Conservation (phyloP, 176 grass and related monocot species). For the Elaeis guineensis region DNA sequence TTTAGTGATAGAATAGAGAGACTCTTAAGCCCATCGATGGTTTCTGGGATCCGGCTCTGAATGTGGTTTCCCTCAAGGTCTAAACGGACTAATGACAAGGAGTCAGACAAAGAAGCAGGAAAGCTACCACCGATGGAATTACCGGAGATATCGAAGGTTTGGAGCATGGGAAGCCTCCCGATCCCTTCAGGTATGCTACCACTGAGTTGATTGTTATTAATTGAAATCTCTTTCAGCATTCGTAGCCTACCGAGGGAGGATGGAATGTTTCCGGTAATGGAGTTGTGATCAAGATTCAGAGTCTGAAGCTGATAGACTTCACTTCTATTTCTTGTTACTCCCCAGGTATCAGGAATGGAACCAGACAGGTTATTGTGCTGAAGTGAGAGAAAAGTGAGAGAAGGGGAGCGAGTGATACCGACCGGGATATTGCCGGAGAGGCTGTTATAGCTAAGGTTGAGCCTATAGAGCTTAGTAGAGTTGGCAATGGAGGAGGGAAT, state of each 20-base stretch:
- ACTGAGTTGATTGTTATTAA: slow-evolving; percentile 38
- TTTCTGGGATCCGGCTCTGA: slow-evolving; percentile 28
- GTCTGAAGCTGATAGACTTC: slow-evolving; percentile 26
- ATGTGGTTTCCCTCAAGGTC: slow-evolving; percentile 32
- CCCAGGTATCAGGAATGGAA: slow-evolving; percentile 37
- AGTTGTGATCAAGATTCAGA: slow-evolving; percentile 35
- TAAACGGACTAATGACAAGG: slow-evolving; percentile 26
- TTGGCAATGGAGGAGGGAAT: slow-evolving; percentile 45
- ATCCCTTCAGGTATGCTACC: slow-evolving; percentile 37
- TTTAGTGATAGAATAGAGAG: slow-evolving; percentile 28
- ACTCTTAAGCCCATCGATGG: slow-evolving; percentile 31
- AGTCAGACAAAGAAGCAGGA: slow-evolving; percentile 38
- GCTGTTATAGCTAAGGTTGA: slow-evolving; percentile 52
- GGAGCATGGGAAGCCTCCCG: slow-evolving; percentile 38
- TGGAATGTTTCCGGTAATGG: slow-evolving; percentile 27
- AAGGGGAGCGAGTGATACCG: slow-evolving; percentile 9
- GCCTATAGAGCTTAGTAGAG: slow-evolving; percentile 46
- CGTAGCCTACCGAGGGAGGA: slow-evolving; percentile 14
- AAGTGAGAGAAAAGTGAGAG: slow-evolving; percentile 45
- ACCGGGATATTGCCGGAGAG: slow-evolving; percentile 28
- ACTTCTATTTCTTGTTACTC: neutral
- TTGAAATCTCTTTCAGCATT: slow-evolving; percentile 37
- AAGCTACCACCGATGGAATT: slow-evolving; percentile 46
- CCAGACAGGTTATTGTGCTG: slow-evolving; percentile 49
- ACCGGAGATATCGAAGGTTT: slow-evolving; percentile 49